Evolutionary conservation across 2,329 filamentous ascomycete species (phyloP).

Genomic region (Clarireedia homoeocarpa): DNA sequence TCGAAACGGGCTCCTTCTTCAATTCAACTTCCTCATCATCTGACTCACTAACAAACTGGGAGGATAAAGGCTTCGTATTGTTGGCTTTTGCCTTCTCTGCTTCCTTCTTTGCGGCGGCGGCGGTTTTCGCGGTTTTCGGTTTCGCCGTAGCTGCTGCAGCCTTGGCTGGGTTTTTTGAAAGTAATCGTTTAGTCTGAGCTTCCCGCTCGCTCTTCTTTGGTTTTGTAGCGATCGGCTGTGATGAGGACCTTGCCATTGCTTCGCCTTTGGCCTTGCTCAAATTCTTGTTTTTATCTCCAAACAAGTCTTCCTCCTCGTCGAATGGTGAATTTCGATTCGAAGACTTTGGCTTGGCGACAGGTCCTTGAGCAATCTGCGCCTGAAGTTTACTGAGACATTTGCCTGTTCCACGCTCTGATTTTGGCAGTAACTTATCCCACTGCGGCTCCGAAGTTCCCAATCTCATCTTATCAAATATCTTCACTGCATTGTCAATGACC

Average conservation of each 20-base stretch:
- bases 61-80: constrained; percentile 17
- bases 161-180: constrained; percentile 33
- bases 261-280: constrained; percentile 32
- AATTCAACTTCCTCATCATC: constrained; percentile 23
- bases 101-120: constrained; percentile 13
- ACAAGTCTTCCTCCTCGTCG: constrained; percentile 36
- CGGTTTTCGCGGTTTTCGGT: constrained; percentile 11
- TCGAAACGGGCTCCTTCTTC: constrained; percentile 17
- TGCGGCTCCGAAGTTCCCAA: constrained; percentile 47
- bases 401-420: constrained; percentile 50
- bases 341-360: constrained; percentile 42
- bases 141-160: constrained; percentile 18
- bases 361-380: constrained; percentile 47
- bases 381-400: constrained; percentile 56
- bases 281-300: constrained; percentile 29
- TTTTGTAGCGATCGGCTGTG: constrained; percentile 43
- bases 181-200: constrained; percentile 47
- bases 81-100: constrained; percentile 2
- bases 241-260: constrained; percentile 41
- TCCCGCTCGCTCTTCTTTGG: constrained; percentile 51
- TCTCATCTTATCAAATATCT: constrained; percentile 51
- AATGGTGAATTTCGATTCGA: constrained; percentile 33
- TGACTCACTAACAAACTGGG: constrained; percentile 27
- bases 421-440: constrained; percentile 54
- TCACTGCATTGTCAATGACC: constrained; percentile 53